Base-by-base conservation (phyloP, 768 basidiomycete genomes). In the Strobilomyces confusus region DNA sequence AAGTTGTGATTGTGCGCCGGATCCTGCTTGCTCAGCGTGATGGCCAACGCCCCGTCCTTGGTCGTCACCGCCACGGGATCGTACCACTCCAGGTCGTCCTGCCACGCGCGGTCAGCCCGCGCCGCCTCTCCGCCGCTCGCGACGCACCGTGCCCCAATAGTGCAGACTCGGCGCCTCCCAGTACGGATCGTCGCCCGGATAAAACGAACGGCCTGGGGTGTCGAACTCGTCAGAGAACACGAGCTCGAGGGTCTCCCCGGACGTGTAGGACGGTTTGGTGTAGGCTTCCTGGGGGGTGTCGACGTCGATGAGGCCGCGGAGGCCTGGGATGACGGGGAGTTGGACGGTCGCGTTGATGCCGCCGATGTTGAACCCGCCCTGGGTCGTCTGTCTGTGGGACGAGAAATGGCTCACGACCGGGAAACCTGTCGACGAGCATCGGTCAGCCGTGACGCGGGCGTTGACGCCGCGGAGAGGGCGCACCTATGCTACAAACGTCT, bases 151-250 rank as follows among this genome's bases (percentile, higher is more conserved):
- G 8, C 79, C 78, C 84, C 86, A 86, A 64, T 89, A 90, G 65
- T 87, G 84, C 9, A 85, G 48, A 64, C 79, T 84, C 1, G 63
- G 78, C 1, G 69, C 75, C 46, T 72, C 75, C 75, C 75, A 86
- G 60, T 79, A 84, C 3, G 84, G 83, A 65, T 84, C 84, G 54
- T 84, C 82, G 2, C 82, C 89, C 4, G 83, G 77, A 68, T 82
- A 84, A 64, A 89, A 89, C 8, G 81, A 75, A 12, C 87, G 73
- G 0, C 88, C 89, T 3, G 87, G 86, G 22, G 64, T 66, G 54
- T 92, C 81, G 67, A 93, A 93, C 73, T 92, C 91, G 64, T 93
- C 90, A 1, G 82, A 85, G 69, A 90, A 93, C 17, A 90, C 82
- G 49, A 88, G 73, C 71, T 75, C 68, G 62, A 70, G 38, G 4